Base-by-base conservation (phyloP, 1,284 basidiomycete genomes). In the Cutaneotrichosporon cyanovorans region DNA sequence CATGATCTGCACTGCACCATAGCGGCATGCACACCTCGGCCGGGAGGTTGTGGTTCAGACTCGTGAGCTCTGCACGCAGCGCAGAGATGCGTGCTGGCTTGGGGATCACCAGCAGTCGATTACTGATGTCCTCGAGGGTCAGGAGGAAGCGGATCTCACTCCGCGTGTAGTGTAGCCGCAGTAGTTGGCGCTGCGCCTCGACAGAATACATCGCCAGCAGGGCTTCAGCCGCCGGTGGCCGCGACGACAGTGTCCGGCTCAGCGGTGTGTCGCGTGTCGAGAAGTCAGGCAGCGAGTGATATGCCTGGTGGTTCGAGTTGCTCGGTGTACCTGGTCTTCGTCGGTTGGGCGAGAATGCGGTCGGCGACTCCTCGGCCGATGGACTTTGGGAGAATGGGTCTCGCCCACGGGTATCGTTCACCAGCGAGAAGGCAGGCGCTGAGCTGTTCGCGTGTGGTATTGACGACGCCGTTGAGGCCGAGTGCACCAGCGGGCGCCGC, bases 1-100 rank as follows among this genome's bases (percentile, higher is more conserved):
- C 68, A 48, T 73, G 71, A 42, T 73, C 71, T 9, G 87, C 85
- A 11, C 80, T 73, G 64, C 91, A 96, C 92, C 92, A 97, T 74
- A 95, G 80, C 21, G 91, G 92, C 81, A 97, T 88, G 71, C 92
- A 96, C 14, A 68, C 60, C 77, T 93, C 89, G 8, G 89, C 87
- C 21, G 95, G 95, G 25, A 99, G 78, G 65, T 87, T 89, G 68
- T 98, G 93, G 65, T 99, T 99, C 43, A 99, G 74, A 20, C 84
- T 85, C 2, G 95, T 99, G 52, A 99, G 74, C 68, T 98, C 95
- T 19, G 95, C 95, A 61, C 95, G 78, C 37, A 99, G 75, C 15
- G 95, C 93, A 62, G 89, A 93, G 21, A 97, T 85, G 34, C 95
- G 82, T 19, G 95, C 95, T 34, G 85, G 88, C 65, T 89, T 88